phyloP scores from a whole-genome alignment of 805 yeast species.

The Suhomyces prunicola region DNA sequence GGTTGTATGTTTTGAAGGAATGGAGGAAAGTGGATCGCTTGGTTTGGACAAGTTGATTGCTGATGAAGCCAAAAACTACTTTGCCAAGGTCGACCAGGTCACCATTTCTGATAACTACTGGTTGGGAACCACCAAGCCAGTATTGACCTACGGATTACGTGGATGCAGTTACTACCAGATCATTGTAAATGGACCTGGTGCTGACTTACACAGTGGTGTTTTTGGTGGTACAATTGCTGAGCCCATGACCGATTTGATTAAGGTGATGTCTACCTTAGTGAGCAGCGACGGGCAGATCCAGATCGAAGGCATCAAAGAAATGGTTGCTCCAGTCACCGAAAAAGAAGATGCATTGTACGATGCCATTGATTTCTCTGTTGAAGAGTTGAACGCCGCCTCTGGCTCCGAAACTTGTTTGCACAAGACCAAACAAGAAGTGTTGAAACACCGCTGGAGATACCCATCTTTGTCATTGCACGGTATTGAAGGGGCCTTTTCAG shows the following conservation, averaged over 20 bases:
- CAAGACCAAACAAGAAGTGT: constrained; percentile 74
- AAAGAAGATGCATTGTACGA: constrained; percentile 79
- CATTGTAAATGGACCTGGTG: constrained; percentile 82
- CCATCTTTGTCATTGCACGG: constrained; percentile 97
- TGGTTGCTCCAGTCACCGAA: constrained; percentile 91
- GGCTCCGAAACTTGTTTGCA: constrained; percentile 84
- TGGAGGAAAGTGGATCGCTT: constrained; percentile 97
- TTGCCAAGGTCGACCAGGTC: constrained; percentile 87
- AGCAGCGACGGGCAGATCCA: constrained; percentile 77
- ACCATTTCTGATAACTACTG: constrained; percentile 97
- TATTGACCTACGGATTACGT: constrained; percentile 93
- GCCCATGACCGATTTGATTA: constrained; percentile 91
- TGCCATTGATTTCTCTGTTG: constrained; percentile 77
- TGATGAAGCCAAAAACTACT: constrained; percentile 72
- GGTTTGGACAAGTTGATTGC: constrained; percentile 85
- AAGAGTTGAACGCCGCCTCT: constrained; percentile 81
- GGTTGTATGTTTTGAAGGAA: constrained; percentile 93
- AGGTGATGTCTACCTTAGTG: constrained; percentile 74
- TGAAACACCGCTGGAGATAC: constrained; percentile 98
- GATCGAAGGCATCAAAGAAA: constrained; percentile 85
- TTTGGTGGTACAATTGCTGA: constrained; percentile 97
- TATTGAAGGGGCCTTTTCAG: constrained; percentile 94
- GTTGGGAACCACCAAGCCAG: constrained; percentile 97
- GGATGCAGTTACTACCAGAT: constrained; percentile 94
- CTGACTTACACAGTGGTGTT: constrained; percentile 95